Evolutionary conservation across 345 rosid species (phyloP), one percentile per base, ranked within the genome.

Genomic region (Streptanthus diversifolius): DNA sequence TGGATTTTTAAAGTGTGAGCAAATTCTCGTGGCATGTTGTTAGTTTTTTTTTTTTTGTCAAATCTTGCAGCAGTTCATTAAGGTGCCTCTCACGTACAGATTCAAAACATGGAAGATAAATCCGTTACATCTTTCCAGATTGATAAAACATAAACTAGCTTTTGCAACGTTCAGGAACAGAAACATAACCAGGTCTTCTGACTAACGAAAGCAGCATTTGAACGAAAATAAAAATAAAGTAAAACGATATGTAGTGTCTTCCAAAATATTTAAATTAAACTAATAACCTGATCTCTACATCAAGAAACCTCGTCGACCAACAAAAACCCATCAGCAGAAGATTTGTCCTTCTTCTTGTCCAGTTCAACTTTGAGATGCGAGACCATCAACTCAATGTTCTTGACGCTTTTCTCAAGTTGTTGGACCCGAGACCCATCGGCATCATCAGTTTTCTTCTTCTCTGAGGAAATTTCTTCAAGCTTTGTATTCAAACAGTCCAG

Each of bases 291-390:
- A 45, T 59, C 3, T 13, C 60, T 25, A 25, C 11, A 39, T 60
- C 61, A 71, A 71, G 39, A 60, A 49, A 54, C 21, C 37, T 54
- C 12, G 12, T 54, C 39, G 7, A 63, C 70, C 63, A 72, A 53
- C 55, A 72, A 14, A 63, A 62, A 72, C 3, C 32, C 76, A 72
- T 63, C 69, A n/a, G 3, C 53, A 14, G 7, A 63, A 11, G 54
- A 40, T 52, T 53, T 52, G 24, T 41, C 30, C 70, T 63, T 64
- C 47, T 36, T 18, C 45, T 49, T 37, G 14, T 35, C 59, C 47
- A 49, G n/a, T 66, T 66, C 57, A 15, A 5, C 9, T 66, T 49
- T 35, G 47, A 66, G 59, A 22, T 49, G 7, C 7, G 59, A 66
- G 5, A 66, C 40, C 24, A 62, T 22, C 51, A 3, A 12, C 51